Conservation (phyloP, 345 rosid species). For the Kernera saxatilis region DNA sequence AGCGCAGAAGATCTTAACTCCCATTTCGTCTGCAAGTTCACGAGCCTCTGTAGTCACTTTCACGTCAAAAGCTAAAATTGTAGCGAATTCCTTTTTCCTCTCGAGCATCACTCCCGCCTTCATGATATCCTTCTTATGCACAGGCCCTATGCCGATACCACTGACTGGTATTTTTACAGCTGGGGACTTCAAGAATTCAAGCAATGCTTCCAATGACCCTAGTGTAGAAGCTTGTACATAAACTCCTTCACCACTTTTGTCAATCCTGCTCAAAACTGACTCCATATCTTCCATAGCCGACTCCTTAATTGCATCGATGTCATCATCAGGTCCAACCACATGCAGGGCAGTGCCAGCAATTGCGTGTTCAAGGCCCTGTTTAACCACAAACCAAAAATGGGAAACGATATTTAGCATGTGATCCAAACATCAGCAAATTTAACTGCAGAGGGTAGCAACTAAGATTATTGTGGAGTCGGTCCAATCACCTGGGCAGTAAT, state of each 20-base stretch:
- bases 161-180: slow-evolving; percentile 89
- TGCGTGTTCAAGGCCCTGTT: slow-evolving; percentile 89
- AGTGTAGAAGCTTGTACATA: slow-evolving; percentile 94
- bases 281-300: slow-evolving; percentile 80
- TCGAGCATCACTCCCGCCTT: slow-evolving; percentile 94
- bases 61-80: slow-evolving; percentile 94
- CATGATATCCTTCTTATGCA: slow-evolving; percentile 90
- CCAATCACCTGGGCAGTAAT: slow-evolving; percentile 74
- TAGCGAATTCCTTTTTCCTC: slow-evolving; percentile 86
- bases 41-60: slow-evolving; percentile 89
- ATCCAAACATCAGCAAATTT: not conserved
- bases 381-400: not conserved
- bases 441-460: not conserved
- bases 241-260: slow-evolving; percentile 88
- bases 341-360: slow-evolving; percentile 89
- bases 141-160: slow-evolving; percentile 86
- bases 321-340: slow-evolving; percentile 75
- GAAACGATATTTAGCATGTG: slow-evolving; percentile 5
- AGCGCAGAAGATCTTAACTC: slow-evolving; percentile 91
- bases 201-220: slow-evolving; percentile 92
- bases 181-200: slow-evolving; percentile 84
- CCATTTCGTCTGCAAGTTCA: slow-evolving; percentile 78
- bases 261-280: slow-evolving; percentile 79
- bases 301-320: slow-evolving; percentile 65
- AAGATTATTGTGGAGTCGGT: not conserved